phyloP scores from a whole-genome alignment of 441 rosid genomes.

The Erodium texanum region DNA sequence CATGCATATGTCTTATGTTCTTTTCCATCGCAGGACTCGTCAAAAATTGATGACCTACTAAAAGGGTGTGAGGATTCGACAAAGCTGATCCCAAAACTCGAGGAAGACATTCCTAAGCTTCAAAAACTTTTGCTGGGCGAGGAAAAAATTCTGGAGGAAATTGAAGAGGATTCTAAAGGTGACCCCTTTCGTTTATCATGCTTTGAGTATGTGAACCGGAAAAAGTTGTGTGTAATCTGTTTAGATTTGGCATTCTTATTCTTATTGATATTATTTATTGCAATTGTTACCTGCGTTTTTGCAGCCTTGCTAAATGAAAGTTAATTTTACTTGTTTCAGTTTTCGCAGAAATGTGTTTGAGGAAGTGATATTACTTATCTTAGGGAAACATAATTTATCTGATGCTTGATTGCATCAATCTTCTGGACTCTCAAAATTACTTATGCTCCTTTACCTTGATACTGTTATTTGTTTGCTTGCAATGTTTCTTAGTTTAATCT shows the following conservation, averaged over 20 bases:
- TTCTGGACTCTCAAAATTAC: neutral
- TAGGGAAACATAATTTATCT: neutral
- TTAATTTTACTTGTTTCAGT: too few relatives aligned
- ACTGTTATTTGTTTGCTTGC: neutral
- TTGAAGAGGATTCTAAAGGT: slow-evolving; percentile 78
- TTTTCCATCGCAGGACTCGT: slow-evolving; percentile 47
- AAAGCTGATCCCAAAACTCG: slow-evolving; percentile 66
- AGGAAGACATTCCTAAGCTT: slow-evolving; percentile 62
- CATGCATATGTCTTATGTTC: slow-evolving; percentile 21
- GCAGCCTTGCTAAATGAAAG: too few relatives aligned
- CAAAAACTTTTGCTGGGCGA: slow-evolving; percentile 56
- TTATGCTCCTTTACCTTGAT: neutral
- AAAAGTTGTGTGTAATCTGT: neutral
- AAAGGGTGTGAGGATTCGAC: slow-evolving; percentile 61
- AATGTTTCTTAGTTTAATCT: neutral
- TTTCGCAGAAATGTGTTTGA: too few relatives aligned
- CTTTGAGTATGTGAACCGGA: neutral
- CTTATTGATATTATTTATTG: neutral
- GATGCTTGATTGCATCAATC: neutral
- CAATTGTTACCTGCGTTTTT: neutral
- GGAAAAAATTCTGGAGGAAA: slow-evolving; percentile 64
- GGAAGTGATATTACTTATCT: neutral
- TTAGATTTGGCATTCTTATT: neutral
- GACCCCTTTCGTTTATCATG: slow-evolving; percentile 8
- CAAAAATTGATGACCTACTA: slow-evolving; percentile 49